Percentiles rank a stretch among this genome's conserved stretches.
Conservation (phyloP, 495 filamentous ascomycete species). For the Oidiodendron maius region DNA sequence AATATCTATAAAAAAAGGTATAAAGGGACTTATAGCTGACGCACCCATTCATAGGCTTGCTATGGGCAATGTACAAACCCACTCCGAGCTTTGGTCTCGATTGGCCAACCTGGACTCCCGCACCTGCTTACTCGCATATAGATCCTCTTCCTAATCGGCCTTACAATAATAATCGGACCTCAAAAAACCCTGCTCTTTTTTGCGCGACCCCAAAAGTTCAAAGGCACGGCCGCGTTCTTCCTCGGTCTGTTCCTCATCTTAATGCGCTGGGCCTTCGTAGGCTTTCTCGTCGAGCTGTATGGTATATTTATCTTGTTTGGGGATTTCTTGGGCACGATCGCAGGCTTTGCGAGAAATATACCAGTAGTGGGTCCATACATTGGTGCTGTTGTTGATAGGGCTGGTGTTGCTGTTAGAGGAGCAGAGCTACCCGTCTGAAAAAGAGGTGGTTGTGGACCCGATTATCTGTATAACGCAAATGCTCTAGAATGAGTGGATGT, state of each 20-base stretch:
- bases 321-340: slow-evolving; percentile 91
- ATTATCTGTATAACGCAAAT: background rate
- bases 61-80: slow-evolving; percentile 74
- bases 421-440: slow-evolving; percentile 66
- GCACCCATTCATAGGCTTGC: slow-evolving; percentile 51
- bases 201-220: slow-evolving; percentile 83
- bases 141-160: slow-evolving; percentile 94
- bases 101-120: no score
- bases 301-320: slow-evolving; percentile 91
- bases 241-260: slow-evolving; percentile 81
- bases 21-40: background rate
- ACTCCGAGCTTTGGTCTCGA: no score
- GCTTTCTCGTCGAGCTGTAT: slow-evolving; percentile 87
- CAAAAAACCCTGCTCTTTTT: slow-evolving; percentile 90
- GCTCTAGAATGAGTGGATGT: background rate
- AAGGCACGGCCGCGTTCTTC: slow-evolving; percentile 85
- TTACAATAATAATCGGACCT: slow-evolving; percentile 91
- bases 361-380: slow-evolving; percentile 85
- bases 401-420: slow-evolving; percentile 61
- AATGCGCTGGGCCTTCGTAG: slow-evolving; percentile 79
- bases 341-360: slow-evolving; percentile 75
- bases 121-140: slow-evolving; percentile 31
- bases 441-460: background rate
- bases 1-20: background rate
- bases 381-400: slow-evolving; percentile 56